Evolutionary conservation across 23 red algal species (phyloP).

Genomic region (Gracilaria vermiculophylla): DNA sequence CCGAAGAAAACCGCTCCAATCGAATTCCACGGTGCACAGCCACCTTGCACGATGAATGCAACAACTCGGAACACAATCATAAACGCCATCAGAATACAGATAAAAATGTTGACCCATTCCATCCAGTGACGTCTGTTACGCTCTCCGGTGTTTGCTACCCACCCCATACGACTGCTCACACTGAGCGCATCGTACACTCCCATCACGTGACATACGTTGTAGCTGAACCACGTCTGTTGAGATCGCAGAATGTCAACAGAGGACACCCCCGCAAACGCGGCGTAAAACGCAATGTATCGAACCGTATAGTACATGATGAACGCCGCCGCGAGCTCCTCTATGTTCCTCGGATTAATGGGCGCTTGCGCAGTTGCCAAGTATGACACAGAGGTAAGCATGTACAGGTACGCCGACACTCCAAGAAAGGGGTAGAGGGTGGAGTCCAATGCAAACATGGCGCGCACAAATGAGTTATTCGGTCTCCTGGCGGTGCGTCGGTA

Average conservation of each 20-base stretch:
- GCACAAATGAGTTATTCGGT: constrained; percentile 73
- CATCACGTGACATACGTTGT: constrained; percentile 72
- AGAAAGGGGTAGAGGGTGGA: constrained; percentile 72
- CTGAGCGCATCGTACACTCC: constrained; percentile 63
- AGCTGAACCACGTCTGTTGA: constrained; percentile 75
- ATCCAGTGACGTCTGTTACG: constrained; percentile 60
- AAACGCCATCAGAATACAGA: constrained; percentile 30
- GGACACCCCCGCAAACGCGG: constrained; percentile 64
- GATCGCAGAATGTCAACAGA: constrained; percentile 67
- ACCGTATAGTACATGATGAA: constrained; percentile 67
- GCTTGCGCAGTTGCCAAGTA: constrained; percentile 63
- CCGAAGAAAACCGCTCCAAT: constrained; percentile 68
- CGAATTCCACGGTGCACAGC: constrained; percentile 63
- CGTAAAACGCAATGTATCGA: constrained; percentile 74
- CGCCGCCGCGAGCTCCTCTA: constrained; percentile 40
- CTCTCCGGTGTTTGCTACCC: constrained; percentile 80
- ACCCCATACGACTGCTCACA: constrained; percentile 47
- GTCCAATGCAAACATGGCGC: constrained; percentile 71
- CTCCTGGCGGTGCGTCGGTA: constrained; percentile 63
- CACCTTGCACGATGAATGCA: constrained; percentile 52
- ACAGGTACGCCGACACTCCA: constrained; percentile 57
- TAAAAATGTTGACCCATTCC: constrained; percentile 74
- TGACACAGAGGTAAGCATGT: constrained; percentile 42
- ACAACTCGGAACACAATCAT: constrained; percentile 58
- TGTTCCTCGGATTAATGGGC: constrained; percentile 59